Evolutionary conservation across 1,139 yeast genomes (phyloP), one percentile per base, ranked within the genome.

Genomic region (Yamadazyma jaroonii): DNA sequence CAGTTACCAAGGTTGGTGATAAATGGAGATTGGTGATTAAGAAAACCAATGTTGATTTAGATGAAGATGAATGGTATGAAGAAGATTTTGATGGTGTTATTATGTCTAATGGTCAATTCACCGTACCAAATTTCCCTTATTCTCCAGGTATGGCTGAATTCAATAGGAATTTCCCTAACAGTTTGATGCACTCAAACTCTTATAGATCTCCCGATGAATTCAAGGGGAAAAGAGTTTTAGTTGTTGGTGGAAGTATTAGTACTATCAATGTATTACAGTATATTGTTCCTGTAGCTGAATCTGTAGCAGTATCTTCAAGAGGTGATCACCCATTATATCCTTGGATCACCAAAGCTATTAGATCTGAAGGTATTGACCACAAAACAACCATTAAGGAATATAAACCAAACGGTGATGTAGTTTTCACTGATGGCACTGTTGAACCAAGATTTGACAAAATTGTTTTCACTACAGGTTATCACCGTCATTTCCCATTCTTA

Each of bases 111-210:
- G 84, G 84, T 12, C 82, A 77, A 49, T 78, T 74, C 49, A 68
- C 72, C 17, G 66, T 68, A 4, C 82, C 82, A 2, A 62, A 50
- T 37, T 59, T 74, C 27, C 83, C 83, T 2, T 46, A 53, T 9
- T 65, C 74, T 32, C 61, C 61, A 0, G 89, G 89, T 0, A 56
- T 83, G 35, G 58, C 64, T 4, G 73, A 67, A 33, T 81, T 79
- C 74, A 57, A 57, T 38, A 52, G 47, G 8, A 54, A 58, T 22
- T 64, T 58, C 43, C 81, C 84, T 1, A 69, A 64, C 2, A 54
- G 70, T 6, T 61, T 84, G 2, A 53, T 66, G 14, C 94, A 85
- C 57, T 70, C 89, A 12, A 80, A 78, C 50, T 61, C 72, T 22
- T 86, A 74, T 56, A 67, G 81, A 42, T 64, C 63, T 11, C 73